Conservation (phyloP, 208 protist genomes). For the Trypanosoma theileri region DNA sequence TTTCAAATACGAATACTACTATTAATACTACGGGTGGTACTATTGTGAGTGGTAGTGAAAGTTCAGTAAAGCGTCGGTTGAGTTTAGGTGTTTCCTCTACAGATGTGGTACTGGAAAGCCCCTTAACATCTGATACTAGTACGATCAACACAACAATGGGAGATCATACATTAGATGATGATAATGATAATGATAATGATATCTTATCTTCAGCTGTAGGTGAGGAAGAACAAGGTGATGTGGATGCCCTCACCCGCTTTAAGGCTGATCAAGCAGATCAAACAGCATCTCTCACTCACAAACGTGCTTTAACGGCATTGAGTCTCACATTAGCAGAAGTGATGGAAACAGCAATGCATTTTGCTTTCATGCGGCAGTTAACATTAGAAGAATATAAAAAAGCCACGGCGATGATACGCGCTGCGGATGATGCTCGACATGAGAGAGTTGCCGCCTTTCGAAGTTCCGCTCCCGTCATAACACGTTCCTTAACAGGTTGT, state of each 20-base stretch:
- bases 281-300: constrained; percentile 57
- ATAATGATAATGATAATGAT: not conserved
- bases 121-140: not conserved
- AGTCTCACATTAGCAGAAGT: constrained; percentile 64
- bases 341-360: constrained; percentile 74
- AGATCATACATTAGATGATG: not conserved
- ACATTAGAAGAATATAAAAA: constrained; percentile 43
- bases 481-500: not conserved
- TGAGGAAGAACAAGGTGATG: constrained; percentile 29
- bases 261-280: constrained; percentile 38
- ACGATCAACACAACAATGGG: not conserved
- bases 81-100: constrained; percentile 20
- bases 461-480: constrained; percentile 25
- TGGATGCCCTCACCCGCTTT: constrained; percentile 39
- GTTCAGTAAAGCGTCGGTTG: constrained; percentile 6
- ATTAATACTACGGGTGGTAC: not conserved
- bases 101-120: constrained; percentile 23
- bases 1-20: not conserved
- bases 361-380: constrained; percentile 45
- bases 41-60: not conserved
- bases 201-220: not conserved
- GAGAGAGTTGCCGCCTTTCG: constrained; percentile 58
- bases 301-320: constrained; percentile 55
- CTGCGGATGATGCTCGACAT: constrained; percentile 66
- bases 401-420: constrained; percentile 61